A percentile compares a stretch with the other conserved stretches of the same genome.
Evolutionary conservation across 148 eudicot genomes (phyloP).

Genomic region (Chenopodium formosanum): DNA sequence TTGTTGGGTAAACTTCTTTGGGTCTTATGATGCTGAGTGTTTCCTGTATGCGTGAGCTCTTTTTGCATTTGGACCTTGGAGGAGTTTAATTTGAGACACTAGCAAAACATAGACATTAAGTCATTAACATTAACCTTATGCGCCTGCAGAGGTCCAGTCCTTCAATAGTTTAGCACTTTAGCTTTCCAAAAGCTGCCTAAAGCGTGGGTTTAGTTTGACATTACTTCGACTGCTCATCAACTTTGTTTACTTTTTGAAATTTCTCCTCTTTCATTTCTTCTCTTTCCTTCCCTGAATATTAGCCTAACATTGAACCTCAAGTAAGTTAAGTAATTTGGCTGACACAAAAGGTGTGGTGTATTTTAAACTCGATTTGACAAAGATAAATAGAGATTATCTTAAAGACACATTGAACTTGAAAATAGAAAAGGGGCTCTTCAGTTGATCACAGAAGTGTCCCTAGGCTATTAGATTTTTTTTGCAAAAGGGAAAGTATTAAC

Average conservation of each 20-base stretch:
- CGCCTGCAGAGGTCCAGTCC: background rate
- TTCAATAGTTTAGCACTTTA: background rate
- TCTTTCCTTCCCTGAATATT: background rate
- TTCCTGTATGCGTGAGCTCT: background rate
- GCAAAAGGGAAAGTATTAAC: background rate
- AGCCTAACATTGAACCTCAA: background rate
- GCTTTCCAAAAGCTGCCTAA: background rate
- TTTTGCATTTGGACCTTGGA: background rate
- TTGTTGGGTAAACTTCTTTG: background rate
- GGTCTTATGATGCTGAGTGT: background rate
- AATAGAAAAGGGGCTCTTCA: background rate
- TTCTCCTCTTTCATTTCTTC: background rate
- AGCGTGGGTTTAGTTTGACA: background rate
- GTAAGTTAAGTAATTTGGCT: background rate
- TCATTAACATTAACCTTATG: background rate
- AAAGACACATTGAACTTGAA: background rate
- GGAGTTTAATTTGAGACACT: background rate
- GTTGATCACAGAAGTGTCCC: background rate
- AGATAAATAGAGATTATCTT: background rate
- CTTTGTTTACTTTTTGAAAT: background rate
- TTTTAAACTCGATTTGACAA: background rate
- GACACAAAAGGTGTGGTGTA: background rate
- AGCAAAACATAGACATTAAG: too few species aligned
- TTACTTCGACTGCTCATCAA: background rate
- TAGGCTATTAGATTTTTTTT: too few species aligned